These are phyloP conservation scores for Apiotrichum laibachii DNA, from an alignment of 1,284 basidiomycete species.

Conservation along the genomic window DNA sequence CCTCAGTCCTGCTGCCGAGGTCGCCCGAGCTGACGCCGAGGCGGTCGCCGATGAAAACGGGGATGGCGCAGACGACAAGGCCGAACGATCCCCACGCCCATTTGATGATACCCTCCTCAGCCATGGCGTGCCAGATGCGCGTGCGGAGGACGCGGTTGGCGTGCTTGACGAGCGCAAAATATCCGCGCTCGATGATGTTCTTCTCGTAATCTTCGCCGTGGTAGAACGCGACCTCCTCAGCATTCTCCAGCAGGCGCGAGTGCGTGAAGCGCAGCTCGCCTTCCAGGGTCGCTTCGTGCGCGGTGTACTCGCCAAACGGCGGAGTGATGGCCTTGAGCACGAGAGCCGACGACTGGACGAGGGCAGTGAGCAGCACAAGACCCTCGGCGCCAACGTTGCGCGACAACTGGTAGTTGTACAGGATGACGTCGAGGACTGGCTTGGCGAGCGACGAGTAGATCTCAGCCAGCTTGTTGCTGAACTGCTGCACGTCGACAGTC, in stretches of 20 bases:
- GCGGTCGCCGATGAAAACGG: slow-evolving; percentile 86
- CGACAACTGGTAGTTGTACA: slow-evolving; percentile 95
- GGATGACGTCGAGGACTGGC: slow-evolving; percentile 78
- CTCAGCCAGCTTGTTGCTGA: slow-evolving; percentile 84
- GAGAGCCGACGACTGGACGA: slow-evolving; percentile 74
- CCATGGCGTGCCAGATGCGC: slow-evolving; percentile 85
- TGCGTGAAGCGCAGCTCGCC: slow-evolving; percentile 87
- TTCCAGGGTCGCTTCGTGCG: slow-evolving; percentile 72
- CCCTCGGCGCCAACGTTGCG: slow-evolving; percentile 94
- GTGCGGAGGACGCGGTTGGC: slow-evolving; percentile 78
- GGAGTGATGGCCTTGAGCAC: slow-evolving; percentile 82
- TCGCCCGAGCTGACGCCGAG: slow-evolving; percentile 64
- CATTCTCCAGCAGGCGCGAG: slow-evolving; percentile 86
- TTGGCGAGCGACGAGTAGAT: slow-evolving; percentile 94
- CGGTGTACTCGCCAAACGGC: slow-evolving; percentile 89
- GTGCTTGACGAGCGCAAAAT: slow-evolving; percentile 83
- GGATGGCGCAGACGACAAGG: slow-evolving; percentile 87
- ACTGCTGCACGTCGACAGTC: slow-evolving; percentile 91
- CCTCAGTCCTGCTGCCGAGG: slow-evolving; percentile 81
- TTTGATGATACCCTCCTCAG: slow-evolving; percentile 94
- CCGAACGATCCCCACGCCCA: slow-evolving; percentile 97
- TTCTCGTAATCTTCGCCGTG: slow-evolving; percentile 89
- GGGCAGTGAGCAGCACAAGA: slow-evolving; percentile 74
- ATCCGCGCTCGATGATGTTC: slow-evolving; percentile 85
- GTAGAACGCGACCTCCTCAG: slow-evolving; percentile 93